Conservation (phyloP, 306 rosid species). For the Lablab purpureus region DNA sequence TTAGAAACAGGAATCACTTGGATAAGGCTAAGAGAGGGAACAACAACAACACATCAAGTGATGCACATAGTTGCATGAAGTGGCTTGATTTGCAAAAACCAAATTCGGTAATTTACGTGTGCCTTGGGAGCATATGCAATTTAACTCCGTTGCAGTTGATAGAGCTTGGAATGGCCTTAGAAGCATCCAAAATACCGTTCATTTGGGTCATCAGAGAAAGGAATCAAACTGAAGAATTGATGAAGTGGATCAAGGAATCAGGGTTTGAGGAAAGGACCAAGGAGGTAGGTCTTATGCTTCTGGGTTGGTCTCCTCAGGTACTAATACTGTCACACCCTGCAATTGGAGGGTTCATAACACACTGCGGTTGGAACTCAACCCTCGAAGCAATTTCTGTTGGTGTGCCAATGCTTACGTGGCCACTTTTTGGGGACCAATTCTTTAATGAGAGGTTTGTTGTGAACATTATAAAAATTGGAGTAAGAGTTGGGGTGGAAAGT, state of each 20-base stretch:
- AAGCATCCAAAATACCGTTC: constrained; percentile 57
- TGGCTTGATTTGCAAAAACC: constrained; percentile 61
- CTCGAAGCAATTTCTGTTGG: constrained; percentile 66
- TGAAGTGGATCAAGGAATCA: constrained; percentile 52
- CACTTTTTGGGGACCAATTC: constrained; percentile 70
- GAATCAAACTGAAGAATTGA: constrained; percentile 50
- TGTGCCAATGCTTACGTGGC: constrained; percentile 69
- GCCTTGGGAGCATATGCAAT: constrained; percentile 65
- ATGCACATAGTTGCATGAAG: constrained; percentile 42
- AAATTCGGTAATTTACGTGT: constrained; percentile 55
- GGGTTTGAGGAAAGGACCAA: constrained; percentile 59
- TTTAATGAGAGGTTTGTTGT: constrained; percentile 59
- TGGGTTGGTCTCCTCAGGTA: constrained; percentile 77
- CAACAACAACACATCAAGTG: constrained; percentile 46
- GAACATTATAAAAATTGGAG: constrained; percentile 49
- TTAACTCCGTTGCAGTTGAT: constrained; percentile 47
- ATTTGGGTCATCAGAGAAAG: constrained; percentile 60
- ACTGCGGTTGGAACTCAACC: constrained; percentile 76
- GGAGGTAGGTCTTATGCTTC: constrained; percentile 49
- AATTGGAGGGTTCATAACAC: constrained; percentile 72
- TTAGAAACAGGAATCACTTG: constrained; percentile 41
- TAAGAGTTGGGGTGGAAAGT: constrained; percentile 55
- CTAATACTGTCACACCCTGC: constrained; percentile 60
- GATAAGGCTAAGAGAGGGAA: constrained; percentile 57
- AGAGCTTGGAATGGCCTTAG: constrained; percentile 66